Evolutionary conservation across 805 yeast genomes (phyloP), one percentile per base, ranked within the genome.

Genomic region (Metschnikowia reukaufii): DNA sequence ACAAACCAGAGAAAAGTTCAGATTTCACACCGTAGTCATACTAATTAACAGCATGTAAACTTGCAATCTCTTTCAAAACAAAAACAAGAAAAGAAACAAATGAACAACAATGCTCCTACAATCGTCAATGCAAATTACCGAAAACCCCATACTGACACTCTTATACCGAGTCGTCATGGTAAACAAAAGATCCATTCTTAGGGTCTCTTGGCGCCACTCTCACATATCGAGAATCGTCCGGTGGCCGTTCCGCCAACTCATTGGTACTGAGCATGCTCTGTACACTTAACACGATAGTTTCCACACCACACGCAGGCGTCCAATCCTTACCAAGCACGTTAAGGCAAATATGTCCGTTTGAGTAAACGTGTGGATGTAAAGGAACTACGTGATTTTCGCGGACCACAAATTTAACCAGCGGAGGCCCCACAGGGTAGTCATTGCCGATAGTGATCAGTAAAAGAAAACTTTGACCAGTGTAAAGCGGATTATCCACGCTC

Each of bases 281-380:
- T 17, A 85, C 62, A 12, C 89, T 82, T 19, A 86, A 46, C 9
- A 77, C 61, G 0, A 79, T 63, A 1, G 78, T 66, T 33, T 73
- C 73, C 1, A 81, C 62, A 0, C 78, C 69, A 50, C 81, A 80
- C 0, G 82, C 83, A 0, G 88, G 87, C 0, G 86, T 72, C 88
- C 88, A 83, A 35, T 77, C 84, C 16, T 73, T 74, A 2, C 86
- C 88, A 31, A 85, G 64, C 1, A 86, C 64, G 56, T 85, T 81
- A 17, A 85, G 66, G 59, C 92, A 85, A n/a, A 85, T 85, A 56
- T 86, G 91, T 1, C 91, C 92, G 57, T 86, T 86, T 27, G 84
- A 76, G 58, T 85, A 85, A 2, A 85, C 72, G 58, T 85, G 92
- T 0, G 92, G 92, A 58, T 85, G 90, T 2, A 83, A 55, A 1